Conservation (phyloP, 768 basidiomycete genomes). For the Phanerodontia chrysosporium region DNA sequence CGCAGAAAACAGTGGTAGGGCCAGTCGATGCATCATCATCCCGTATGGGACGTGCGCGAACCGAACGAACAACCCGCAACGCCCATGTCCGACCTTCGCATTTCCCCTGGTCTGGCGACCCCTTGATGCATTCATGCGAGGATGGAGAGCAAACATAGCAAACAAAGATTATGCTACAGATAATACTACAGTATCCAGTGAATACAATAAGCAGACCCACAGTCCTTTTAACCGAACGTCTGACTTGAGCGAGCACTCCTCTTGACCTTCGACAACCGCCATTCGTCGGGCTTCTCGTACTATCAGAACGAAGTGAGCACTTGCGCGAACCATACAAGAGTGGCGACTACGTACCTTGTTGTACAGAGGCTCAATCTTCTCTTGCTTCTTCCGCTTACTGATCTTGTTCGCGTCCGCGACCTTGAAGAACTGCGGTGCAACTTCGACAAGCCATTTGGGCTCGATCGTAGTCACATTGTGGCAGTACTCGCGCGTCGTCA, state of each 20-base stretch:
- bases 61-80: too few species aligned
- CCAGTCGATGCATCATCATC: too few species aligned
- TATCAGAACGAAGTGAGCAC: conserved; percentile 16
- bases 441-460: conserved; percentile 97
- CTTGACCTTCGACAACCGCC: conserved; percentile 91
- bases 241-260: conserved; percentile 81
- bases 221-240: conserved; percentile 68
- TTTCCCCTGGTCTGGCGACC: too few species aligned
- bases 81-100: too few species aligned
- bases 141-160: not conserved
- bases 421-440: conserved; percentile 98
- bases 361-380: conserved; percentile 94
- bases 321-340: not conserved
- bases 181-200: conserved; percentile 15
- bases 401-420: conserved; percentile 98
- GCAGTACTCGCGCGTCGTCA: conserved; percentile 95
- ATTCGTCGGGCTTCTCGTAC: conserved; percentile 92
- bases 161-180: not conserved
- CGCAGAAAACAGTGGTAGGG: too few species aligned
- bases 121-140: not conserved
- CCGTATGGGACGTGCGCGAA: too few species aligned
- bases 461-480: conserved; percentile 94
- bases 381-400: conserved; percentile 91
- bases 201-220: conserved; percentile 4
- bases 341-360: conserved; percentile 59